Evolutionary conservation across 202 grass and related monocot genomes (phyloP), one percentile per base, ranked within the genome.

Genomic region (Eragrostis tef): DNA sequence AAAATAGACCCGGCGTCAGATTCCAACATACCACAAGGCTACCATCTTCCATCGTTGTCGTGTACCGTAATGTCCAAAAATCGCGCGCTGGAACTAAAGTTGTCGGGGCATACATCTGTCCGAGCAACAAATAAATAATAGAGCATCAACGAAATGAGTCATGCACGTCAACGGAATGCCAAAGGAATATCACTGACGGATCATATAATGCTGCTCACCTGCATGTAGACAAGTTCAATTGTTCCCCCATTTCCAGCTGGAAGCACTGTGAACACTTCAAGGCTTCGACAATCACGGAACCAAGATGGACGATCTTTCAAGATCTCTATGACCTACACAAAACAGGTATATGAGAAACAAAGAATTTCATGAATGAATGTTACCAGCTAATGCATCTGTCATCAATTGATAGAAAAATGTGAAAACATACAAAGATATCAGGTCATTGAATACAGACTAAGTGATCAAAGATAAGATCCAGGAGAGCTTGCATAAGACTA

Each of bases 71-170:
- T 14, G 90, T 98, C 95, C 95, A 98, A 86, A 98, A 94, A 79
- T 98, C 95, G 44, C 92, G 92, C 84, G 92, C 95, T 56, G 95
- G 95, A 49, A 93, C 95, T 84, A 98, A 89, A 71, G 95, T 98
- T 79, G 95, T 98, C 79, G 95, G 95, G 46, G 95, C 92, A 91
- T 98, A 94, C 90, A 91, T 91, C 95, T 98, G 62, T 14, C 87
- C 7, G 58, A 9, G 71, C 25, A n/a, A n/a, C n/a, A 61, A 71
- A 66, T 11, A 73, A 41, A 59, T 24, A 27, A 4, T 45, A 44
- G n/a, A n/a, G 59, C 56, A 78, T 52, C 63, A 19, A 77, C 14
- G 53, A 10, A 47, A 78, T 42, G 67, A 72, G 24, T 68, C 68
- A 70, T 20, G 36, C 42, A 26, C 11, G 26, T 80, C 16, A 27